A percentile compares a stretch with the other conserved stretches of the same genome.
These are phyloP conservation scores for Umbilicaria muhlenbergii DNA, from an alignment of 495 filamentous ascomycete genomes.

Conservation along the genomic window DNA sequence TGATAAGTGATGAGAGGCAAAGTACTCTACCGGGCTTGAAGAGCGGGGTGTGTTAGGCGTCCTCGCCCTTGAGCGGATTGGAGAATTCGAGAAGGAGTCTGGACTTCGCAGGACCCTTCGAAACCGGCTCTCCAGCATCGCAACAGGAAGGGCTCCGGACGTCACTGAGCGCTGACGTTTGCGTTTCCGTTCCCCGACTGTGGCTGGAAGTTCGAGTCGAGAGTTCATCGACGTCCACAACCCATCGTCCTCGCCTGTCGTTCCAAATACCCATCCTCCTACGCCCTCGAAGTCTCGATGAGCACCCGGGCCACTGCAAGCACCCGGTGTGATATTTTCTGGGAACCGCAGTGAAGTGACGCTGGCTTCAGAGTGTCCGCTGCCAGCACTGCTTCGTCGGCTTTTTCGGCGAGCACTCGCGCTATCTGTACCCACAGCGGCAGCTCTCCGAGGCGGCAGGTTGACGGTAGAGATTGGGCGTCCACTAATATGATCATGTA, in stretches of 20 bases:
- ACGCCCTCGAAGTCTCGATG: conserved; percentile 75
- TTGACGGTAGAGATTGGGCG: conserved; percentile 13
- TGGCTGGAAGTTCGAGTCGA: conserved; percentile 45
- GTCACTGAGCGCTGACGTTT: conserved; percentile 9
- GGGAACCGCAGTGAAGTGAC: conserved; percentile 5
- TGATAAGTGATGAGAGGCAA: conserved; percentile 2
- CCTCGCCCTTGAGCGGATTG: conserved; percentile 2
- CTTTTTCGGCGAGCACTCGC: conserved; percentile 11
- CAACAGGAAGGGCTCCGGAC: conserved; percentile 4
- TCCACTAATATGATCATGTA: conserved; percentile 40
- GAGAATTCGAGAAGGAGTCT: not conserved
- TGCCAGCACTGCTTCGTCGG: conserved; percentile 9
- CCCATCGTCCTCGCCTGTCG: conserved; percentile 36
- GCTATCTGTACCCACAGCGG: conserved; percentile 18
- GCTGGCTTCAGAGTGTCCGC: conserved; percentile 10
- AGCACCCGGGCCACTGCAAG: conserved; percentile 23
- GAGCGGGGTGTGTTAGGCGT: not conserved
- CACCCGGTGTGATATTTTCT: conserved; percentile 8
- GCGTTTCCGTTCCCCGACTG: conserved; percentile 2
- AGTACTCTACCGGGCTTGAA: conserved; percentile 8
- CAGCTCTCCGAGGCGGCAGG: conserved; percentile 19
- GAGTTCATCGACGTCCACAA: conserved; percentile 64
- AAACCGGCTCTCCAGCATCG: no score
- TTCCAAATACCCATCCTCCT: conserved; percentile 49
- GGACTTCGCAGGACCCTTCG: no score